phyloP scores from a whole-genome alignment of 805 yeast species.

The Yamadazyma endophytica region DNA sequence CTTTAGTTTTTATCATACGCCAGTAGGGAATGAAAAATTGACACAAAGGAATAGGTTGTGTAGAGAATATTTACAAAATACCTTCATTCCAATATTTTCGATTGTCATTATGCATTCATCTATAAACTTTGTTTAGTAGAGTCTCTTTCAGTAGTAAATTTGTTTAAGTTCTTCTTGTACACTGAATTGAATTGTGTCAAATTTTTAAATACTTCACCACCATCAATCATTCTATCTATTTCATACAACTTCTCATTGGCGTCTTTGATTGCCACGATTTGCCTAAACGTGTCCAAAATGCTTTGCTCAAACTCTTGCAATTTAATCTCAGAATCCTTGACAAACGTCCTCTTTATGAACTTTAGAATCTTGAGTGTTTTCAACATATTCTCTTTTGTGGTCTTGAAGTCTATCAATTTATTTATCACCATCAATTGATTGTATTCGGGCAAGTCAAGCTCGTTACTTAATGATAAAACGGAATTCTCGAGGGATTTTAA shows the following conservation, averaged over 20 bases:
- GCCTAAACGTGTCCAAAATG: conserved; percentile 5
- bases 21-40: no score
- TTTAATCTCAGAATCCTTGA: conserved; percentile 5
- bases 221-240: conserved; percentile 43
- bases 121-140: no score
- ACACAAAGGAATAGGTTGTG: no score
- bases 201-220: conserved; percentile 52
- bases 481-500: conserved; percentile 57
- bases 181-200: conserved; percentile 46
- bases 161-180: conserved; percentile 45
- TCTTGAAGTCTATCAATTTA: conserved; percentile 40
- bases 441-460: conserved; percentile 23
- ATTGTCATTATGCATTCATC: conserved; percentile 1
- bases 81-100: background rate
- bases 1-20: no score
- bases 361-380: conserved; percentile 46
- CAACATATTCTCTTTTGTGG: conserved; percentile 42
- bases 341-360: conserved; percentile 19
- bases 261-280: conserved; percentile 11
- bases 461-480: conserved; percentile 51
- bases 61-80: no score
- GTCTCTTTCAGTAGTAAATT: conserved; percentile 10
- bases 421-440: conserved; percentile 16
- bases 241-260: conserved; percentile 37
- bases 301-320: conserved; percentile 6